Conservation (phyloP, 768 basidiomycete genomes). For the Tulasnella sp. region DNA sequence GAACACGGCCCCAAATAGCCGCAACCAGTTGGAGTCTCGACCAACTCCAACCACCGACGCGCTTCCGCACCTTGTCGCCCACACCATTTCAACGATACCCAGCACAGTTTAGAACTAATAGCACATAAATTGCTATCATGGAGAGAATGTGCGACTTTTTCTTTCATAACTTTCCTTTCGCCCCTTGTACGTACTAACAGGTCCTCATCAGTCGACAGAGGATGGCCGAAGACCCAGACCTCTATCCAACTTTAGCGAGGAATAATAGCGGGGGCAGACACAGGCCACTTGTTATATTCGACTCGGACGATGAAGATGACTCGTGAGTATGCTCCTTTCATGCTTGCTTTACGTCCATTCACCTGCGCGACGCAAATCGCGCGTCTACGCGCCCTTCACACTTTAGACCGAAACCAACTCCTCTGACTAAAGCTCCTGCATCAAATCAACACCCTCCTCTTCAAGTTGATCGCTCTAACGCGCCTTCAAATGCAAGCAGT, state of each 20-base stretch:
- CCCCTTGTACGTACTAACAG: too few relatives aligned
- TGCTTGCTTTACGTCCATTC: neutral
- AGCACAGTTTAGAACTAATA: neutral
- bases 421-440: neutral
- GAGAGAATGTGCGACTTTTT: neutral
- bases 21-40: neutral
- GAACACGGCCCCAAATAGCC: neutral
- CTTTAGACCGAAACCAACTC: neutral
- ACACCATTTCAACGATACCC: neutral
- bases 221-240: neutral
- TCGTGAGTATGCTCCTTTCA: neutral
- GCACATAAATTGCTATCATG: neutral
- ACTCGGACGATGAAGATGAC: conserved; percentile 10
- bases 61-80: neutral
- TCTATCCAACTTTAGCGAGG: neutral
- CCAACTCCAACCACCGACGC: conserved; percentile 4
- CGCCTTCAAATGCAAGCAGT: neutral
- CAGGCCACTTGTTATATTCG: neutral
- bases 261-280: neutral
- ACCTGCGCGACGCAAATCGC: neutral
- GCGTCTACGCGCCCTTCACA: neutral
- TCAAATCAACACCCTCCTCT: neutral
- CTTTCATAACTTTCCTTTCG: too few relatives aligned
- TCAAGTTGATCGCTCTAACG: neutral
- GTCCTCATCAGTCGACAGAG: neutral